Evolutionary conservation across 352 stramenopile species (phyloP).

Genomic region (Phytopythium cucurbitacearum): DNA sequence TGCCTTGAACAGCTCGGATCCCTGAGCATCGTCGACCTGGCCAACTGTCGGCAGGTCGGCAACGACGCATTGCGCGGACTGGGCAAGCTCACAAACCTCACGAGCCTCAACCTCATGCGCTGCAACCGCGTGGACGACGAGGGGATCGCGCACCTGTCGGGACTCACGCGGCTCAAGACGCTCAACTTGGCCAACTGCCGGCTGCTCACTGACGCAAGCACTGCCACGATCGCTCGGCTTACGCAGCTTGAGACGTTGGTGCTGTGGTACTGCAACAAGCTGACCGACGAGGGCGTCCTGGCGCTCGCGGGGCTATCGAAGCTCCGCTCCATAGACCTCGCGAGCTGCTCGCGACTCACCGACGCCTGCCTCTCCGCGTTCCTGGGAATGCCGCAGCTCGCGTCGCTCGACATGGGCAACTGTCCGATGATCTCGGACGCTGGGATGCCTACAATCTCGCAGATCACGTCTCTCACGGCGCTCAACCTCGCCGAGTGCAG

Average conservation of each 20-base stretch:
- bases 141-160: slow-evolving; percentile 38
- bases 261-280: slow-evolving; percentile 84
- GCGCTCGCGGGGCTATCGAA: slow-evolving; percentile 35
- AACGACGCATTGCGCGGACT: slow-evolving; percentile 54
- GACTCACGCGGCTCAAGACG: slow-evolving; percentile 46
- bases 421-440: slow-evolving; percentile 66
- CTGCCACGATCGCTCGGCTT: slow-evolving; percentile 35
- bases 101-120: slow-evolving; percentile 76
- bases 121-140: slow-evolving; percentile 67
- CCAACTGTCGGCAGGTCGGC: slow-evolving; percentile 73
- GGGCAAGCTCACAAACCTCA: slow-evolving; percentile 50
- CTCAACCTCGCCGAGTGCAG: slow-evolving; percentile 71
- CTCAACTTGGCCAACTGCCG: slow-evolving; percentile 83
- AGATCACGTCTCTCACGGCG: slow-evolving; percentile 50
- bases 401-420: slow-evolving; percentile 78
- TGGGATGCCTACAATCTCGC: slow-evolving; percentile 42
- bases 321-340: slow-evolving; percentile 66
- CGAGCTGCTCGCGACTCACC: slow-evolving; percentile 69
- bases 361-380: slow-evolving; percentile 49
- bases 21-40: slow-evolving; percentile 61
- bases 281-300: slow-evolving; percentile 57
- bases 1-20: slow-evolving; percentile 29
- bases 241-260: slow-evolving; percentile 54
- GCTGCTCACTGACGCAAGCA: slow-evolving; percentile 52
- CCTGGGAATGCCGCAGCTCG: slow-evolving; percentile 40